These are phyloP conservation scores for Penicillium cosmopolitanum DNA, from an alignment of 495 filamentous ascomycete genomes.

Conservation along the genomic window DNA sequence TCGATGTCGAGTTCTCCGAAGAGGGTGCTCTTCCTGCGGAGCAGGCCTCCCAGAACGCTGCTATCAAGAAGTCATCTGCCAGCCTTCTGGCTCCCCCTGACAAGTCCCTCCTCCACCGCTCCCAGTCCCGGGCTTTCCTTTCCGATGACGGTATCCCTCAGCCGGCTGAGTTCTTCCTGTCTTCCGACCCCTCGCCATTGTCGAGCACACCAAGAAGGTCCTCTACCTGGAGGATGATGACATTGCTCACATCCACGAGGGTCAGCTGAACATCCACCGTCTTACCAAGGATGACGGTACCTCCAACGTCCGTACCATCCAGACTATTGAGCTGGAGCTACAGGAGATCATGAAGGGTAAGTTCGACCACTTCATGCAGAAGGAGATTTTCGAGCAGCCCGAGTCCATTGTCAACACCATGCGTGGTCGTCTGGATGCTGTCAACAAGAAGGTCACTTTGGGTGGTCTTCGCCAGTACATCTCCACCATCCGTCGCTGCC, in stretches of 20 bases:
- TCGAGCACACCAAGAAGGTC: constrained; percentile 99
- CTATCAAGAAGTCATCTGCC: constrained; percentile 86
- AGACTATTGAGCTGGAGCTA: constrained; percentile 96
- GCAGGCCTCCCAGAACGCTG: constrained; percentile 93
- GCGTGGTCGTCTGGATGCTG: constrained; percentile 93
- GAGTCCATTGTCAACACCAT: constrained; percentile 99
- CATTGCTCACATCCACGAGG: constrained; percentile 98
- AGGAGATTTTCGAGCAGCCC: constrained; percentile 99
- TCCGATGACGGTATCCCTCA: constrained; percentile 96
- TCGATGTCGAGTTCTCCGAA: constrained; percentile 95
- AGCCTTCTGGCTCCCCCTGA: constrained; percentile 86
- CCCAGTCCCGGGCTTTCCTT: constrained; percentile 97
- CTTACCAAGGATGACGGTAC: constrained; percentile 94
- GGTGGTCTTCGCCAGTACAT: constrained; percentile 96
- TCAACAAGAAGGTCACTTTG: constrained; percentile 90
- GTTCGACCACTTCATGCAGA: constrained; percentile 99
- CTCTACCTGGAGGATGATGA: constrained; percentile 99
- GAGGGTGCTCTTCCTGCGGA: constrained; percentile 88
- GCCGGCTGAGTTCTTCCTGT: constrained; percentile 98
- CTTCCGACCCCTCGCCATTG: constrained; percentile 97
- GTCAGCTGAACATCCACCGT: constrained; percentile 97
- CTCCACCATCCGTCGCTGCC: constrained; percentile 91
- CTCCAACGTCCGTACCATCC: constrained; percentile 94
- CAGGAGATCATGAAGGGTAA: constrained; percentile 99
- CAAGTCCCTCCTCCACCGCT: constrained; percentile 96